Evolutionary conservation across 306 rosid genomes (phyloP), one percentile per base, ranked within the genome.

Genomic region (Acmispon strigosus): DNA sequence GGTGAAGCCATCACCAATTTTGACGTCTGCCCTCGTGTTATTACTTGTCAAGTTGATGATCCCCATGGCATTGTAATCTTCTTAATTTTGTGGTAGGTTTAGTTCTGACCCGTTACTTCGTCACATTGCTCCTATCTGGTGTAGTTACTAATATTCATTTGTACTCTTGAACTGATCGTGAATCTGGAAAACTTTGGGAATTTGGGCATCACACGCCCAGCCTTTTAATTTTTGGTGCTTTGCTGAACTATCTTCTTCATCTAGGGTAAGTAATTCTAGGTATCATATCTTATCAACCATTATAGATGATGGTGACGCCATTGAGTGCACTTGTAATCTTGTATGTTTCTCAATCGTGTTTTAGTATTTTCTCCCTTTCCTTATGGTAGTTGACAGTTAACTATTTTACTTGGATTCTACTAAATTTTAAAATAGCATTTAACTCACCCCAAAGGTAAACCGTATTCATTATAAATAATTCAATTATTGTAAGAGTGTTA

Each of bases 1-100:
- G 88, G 72, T 69, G 78, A 88, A 78, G 55, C 85, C 90, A 14
- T 79, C 81, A 42, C 83, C 86, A 36, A 59, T 69, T 72, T 76
- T 80, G 58, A 74, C 80, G 14, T 47, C 62, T 58, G 79, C 84
- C 1, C 53, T 86, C 16, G 29, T 87, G 72, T 61, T 85, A 62
- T 62, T 85, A 66, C 32, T 78, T 22, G 82, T 69, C 63, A 81
- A 83, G 77, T 78, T 84, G 55, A 18, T 80, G 59, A 70, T 77
- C 27, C 62, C 84, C 34, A 56, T 59, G 73, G 84, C 76, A 56
- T 81, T 79, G 84, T 90, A 70, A 85, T 77, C 75, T 74, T 59
- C 62, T 66, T 75, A 42, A 50, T 80, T 76, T 70, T 76, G 65
- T 70, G 58, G 77, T 19, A 65, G 78, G 71, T 74, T 79, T 52